Evolutionary conservation across 306 rosid species (phyloP).

Genomic region (Boehmeria nivea): DNA sequence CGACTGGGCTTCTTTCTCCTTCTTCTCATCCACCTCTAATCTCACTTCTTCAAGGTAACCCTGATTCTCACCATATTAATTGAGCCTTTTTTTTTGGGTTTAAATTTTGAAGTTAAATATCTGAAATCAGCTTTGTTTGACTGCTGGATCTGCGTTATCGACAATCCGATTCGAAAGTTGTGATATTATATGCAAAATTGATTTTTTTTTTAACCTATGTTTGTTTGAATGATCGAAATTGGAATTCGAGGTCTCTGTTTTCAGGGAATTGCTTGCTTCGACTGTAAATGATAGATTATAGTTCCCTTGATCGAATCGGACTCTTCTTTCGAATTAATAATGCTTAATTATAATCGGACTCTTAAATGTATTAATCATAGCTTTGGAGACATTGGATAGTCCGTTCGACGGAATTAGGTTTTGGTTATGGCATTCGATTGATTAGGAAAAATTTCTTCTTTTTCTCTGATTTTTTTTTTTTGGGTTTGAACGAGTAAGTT

Average conservation of each 20-base stretch:
- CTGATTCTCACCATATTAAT: background rate
- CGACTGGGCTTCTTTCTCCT: slow-evolving; percentile 96
- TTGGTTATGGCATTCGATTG: background rate
- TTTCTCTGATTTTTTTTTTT: background rate
- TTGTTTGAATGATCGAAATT: no score
- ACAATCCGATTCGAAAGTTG: background rate
- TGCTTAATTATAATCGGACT: no score
- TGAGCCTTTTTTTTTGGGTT: background rate
- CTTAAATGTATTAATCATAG: no score
- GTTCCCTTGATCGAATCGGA: no score
- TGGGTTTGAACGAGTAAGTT: no score
- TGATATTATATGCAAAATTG: background rate
- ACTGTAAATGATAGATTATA: no score
- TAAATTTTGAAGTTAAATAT: background rate
- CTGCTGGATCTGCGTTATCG: slow-evolving; percentile 4
- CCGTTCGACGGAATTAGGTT: background rate
- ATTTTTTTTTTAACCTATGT: no score
- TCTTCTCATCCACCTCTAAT: slow-evolving; percentile 87
- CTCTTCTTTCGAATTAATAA: no score
- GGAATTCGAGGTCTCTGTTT: no score
- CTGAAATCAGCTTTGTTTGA: no score
- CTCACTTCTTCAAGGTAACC: slow-evolving; percentile 66
- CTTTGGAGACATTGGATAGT: no score
- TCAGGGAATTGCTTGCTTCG: no score
- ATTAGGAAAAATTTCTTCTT: background rate